Evolutionary conservation across 106 monocot species (phyloP).

Genomic region (Dendrobium catenatum): DNA sequence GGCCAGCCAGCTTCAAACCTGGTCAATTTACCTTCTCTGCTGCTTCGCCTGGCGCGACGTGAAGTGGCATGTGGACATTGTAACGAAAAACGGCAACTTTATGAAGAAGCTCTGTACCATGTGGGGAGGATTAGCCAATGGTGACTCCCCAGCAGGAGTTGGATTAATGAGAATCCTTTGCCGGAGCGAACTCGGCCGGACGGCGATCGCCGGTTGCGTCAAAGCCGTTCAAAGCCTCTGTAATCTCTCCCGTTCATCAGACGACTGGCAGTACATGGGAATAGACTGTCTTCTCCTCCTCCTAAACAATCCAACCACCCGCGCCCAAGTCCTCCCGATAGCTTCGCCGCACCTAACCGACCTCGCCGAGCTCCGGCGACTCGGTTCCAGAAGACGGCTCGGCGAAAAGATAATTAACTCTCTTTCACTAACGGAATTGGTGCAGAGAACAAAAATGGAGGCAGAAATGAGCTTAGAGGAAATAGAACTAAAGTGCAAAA

Average conservation of each 20-base stretch:
- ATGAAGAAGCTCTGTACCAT: conserved; percentile 38
- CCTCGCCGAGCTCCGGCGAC: conserved; percentile 39
- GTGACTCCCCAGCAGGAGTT: conserved; percentile 51
- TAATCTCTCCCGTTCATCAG: conserved; percentile 53
- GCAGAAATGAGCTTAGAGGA: conserved; percentile 22
- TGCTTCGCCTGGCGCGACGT: conserved; percentile 54
- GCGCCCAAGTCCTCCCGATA: conserved; percentile 11
- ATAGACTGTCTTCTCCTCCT: conserved; percentile 62
- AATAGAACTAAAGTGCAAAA: background rate
- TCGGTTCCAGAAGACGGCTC: conserved; percentile 19
- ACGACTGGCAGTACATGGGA: conserved; percentile 83
- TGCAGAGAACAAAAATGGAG: conserved; percentile 39
- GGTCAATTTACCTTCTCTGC: conserved; percentile 62
- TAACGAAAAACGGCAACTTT: conserved; percentile 22
- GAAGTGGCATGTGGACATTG: conserved; percentile 17
- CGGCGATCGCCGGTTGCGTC: conserved; percentile 18
- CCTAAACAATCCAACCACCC: conserved; percentile 24
- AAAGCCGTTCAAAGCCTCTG: conserved; percentile 45
- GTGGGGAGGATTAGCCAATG: conserved; percentile 59
- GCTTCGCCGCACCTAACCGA: conserved; percentile 34
- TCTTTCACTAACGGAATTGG: conserved; percentile 13
- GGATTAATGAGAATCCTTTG: conserved; percentile 65
- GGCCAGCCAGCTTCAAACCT: conserved; percentile 74
- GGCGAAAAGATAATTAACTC: conserved; percentile 33
- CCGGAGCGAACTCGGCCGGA: conserved; percentile 35